These are phyloP conservation scores for Aureobasidium melanogenum DNA, from an alignment of 2,329 filamentous ascomycete genomes.

Conservation along the genomic window DNA sequence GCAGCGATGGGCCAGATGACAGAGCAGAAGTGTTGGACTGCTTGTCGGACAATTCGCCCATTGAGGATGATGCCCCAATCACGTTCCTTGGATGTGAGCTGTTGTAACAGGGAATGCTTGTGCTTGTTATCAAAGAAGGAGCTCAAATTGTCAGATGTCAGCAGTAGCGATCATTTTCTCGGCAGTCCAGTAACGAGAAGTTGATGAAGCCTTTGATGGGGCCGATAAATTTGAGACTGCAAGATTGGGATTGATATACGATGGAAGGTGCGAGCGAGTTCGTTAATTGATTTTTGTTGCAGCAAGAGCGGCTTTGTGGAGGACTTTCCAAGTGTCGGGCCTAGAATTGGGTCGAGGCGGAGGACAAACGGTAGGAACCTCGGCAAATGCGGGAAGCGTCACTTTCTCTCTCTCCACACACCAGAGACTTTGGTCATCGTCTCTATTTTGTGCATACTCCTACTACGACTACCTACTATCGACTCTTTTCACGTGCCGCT, in stretches of 20 bases:
- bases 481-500: neutral
- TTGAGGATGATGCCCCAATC: neutral
- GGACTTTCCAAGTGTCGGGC: neutral
- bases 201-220: neutral
- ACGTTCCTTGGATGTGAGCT: neutral
- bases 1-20: neutral
- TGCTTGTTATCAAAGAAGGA: neutral
- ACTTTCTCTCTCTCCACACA: neutral
- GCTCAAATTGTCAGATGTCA: neutral
- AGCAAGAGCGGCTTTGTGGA: no score
- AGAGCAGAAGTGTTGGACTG: slow-evolving; percentile 4
- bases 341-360: neutral
- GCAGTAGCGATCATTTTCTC: neutral
- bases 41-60: neutral
- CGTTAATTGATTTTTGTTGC: no score
- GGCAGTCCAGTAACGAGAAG: neutral
- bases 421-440: neutral
- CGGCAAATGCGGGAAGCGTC: neutral
- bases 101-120: neutral
- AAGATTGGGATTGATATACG: no score
- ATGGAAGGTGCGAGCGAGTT: no score
- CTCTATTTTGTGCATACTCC: neutral
- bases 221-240: no score
- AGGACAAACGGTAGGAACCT: neutral
- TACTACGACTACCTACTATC: neutral